These are phyloP conservation scores for Cinnamomum chago DNA, from an alignment of 164 flowering plant genomes.

Conservation along the genomic window DNA sequence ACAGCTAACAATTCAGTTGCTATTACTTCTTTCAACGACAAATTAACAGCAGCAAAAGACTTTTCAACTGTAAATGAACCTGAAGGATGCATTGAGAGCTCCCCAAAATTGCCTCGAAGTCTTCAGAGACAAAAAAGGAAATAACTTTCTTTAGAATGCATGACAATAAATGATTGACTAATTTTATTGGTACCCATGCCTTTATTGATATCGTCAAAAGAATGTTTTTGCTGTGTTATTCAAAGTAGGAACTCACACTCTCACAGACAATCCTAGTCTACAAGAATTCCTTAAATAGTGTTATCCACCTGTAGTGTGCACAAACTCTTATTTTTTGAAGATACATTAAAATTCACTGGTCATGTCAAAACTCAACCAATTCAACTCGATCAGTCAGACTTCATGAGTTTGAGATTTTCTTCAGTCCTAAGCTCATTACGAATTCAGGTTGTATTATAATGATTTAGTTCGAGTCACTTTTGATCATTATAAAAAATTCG, in stretches of 20 bases:
- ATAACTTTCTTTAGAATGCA: background rate
- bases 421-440: too few species aligned
- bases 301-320: background rate
- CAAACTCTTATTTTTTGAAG: too few species aligned
- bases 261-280: background rate
- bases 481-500: too few species aligned
- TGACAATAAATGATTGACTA: background rate
- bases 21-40: constrained; percentile 60
- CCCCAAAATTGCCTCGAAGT: constrained; percentile 77
- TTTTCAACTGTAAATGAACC: constrained; percentile 82
- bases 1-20: constrained; percentile 60
- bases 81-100: constrained; percentile 63
- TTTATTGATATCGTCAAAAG: background rate
- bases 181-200: background rate
- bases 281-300: background rate
- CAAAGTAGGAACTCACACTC: too few species aligned
- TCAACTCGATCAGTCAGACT: too few species aligned
- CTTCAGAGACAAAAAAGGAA: constrained; percentile 29
- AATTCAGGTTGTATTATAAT: too few species aligned
- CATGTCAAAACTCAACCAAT: background rate
- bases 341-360: background rate
- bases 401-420: too few species aligned
- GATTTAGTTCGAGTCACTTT: too few species aligned
- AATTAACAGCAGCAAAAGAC: constrained; percentile 56
- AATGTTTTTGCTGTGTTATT: background rate